phyloP scores from a whole-genome alignment of 495 filamentous ascomycete species.

The Penicillium lividum region DNA sequence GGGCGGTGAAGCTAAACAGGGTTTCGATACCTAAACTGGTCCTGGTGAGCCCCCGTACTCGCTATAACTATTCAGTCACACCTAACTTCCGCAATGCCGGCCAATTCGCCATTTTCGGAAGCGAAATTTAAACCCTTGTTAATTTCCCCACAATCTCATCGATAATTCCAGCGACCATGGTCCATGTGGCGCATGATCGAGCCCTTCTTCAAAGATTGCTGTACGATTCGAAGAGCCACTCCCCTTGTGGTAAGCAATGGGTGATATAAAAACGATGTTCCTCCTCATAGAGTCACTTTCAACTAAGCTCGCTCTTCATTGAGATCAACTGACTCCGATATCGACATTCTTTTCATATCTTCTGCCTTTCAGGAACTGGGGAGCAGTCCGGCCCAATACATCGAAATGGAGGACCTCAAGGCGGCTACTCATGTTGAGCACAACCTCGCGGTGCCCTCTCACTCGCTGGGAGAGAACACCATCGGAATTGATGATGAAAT shows the following conservation, averaged over 20 bases:
- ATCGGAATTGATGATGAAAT: conserved; percentile 20
- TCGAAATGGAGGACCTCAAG: conserved; percentile 13
- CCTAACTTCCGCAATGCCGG: not conserved
- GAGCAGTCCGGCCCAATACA: not conserved
- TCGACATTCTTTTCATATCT: not conserved
- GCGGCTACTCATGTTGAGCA: conserved; percentile 11
- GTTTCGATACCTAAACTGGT: too few relatives aligned
- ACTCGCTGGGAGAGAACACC: conserved; percentile 13
- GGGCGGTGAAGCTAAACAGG: too few relatives aligned
- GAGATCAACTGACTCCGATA: not conserved
- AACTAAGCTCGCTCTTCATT: not conserved
- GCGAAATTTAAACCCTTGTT: not conserved
- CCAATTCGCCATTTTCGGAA: conserved; percentile 7
- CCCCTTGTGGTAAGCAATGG: not conserved
- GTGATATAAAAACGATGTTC: not conserved
- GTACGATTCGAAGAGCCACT: not conserved
- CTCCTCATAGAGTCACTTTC: not conserved
- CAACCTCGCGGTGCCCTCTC: conserved; percentile 11
- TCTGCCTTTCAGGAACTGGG: not conserved
- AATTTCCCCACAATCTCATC: conserved; percentile 12
- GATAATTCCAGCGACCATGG: conserved; percentile 12
- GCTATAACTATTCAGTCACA: conserved; percentile 1
- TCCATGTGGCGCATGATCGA: conserved; percentile 6
- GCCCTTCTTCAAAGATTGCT: not conserved
- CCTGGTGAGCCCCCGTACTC: too few relatives aligned